Evolutionary conservation across 225 moss, liverwort and hornwort species (phyloP).

Genomic region (Ulota crispa): DNA sequence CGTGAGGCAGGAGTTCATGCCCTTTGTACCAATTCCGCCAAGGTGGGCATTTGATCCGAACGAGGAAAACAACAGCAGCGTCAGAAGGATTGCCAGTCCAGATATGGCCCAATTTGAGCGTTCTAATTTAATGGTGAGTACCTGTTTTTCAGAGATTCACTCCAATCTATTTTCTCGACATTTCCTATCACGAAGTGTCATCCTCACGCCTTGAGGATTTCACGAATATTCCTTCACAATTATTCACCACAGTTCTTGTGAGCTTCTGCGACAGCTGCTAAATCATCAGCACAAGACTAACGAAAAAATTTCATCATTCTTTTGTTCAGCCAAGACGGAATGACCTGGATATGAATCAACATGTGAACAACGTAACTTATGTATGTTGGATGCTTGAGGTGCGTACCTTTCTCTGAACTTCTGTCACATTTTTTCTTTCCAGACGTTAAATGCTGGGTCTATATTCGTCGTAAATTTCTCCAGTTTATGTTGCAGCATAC

Average conservation of each 20-base stretch:
- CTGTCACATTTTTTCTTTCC: not conserved
- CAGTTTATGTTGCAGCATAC: not conserved
- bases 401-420: not conserved
- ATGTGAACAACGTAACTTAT: constrained; percentile 59
- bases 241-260: not conserved
- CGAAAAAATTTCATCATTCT: not conserved
- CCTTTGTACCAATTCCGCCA: constrained; percentile 32
- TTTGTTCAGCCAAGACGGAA: constrained; percentile 48
- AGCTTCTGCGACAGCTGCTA: not conserved
- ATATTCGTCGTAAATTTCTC: not conserved
- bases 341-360: constrained; percentile 62
- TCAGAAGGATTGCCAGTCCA: constrained; percentile 20
- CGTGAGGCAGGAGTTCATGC: constrained; percentile 36
- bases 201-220: not conserved
- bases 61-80: constrained; percentile 29
- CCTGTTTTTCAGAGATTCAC: not conserved
- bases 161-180: not conserved
- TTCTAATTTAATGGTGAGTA: constrained; percentile 32
- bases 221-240: not conserved
- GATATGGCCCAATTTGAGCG: constrained; percentile 28
- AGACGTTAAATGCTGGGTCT: not conserved
- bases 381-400: constrained; percentile 65
- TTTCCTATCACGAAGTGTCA: not conserved
- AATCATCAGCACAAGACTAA: not conserved
- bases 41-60: constrained; percentile 40